Conservation (phyloP, 768 basidiomycete genomes). For the Rhizopogon salebrosus region DNA sequence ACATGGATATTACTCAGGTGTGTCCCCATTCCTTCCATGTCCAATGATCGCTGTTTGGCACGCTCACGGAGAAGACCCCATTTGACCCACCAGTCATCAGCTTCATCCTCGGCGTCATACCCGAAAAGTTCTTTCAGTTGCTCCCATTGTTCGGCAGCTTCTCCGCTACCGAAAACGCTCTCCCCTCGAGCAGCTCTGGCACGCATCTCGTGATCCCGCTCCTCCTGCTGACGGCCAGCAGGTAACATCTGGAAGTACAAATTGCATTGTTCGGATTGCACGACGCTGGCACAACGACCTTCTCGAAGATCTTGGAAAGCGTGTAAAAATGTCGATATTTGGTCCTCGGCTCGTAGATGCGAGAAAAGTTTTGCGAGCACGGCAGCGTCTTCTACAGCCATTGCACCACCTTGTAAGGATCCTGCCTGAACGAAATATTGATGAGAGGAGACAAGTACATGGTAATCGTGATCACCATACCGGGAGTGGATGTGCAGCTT, state of each 20-base stretch:
- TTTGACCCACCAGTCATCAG: slow-evolving; percentile 62
- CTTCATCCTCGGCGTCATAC: slow-evolving; percentile 50
- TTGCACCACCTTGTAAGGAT: slow-evolving; percentile 43
- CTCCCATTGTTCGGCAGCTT: slow-evolving; percentile 38
- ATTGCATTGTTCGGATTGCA: slow-evolving; percentile 41
- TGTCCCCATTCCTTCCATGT: slow-evolving; percentile 12
- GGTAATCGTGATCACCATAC: slow-evolving; percentile 26
- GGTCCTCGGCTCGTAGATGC: slow-evolving; percentile 38
- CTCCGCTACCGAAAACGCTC: slow-evolving; percentile 28
- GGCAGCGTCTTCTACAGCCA: slow-evolving; percentile 60
- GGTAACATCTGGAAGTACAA: slow-evolving; percentile 41
- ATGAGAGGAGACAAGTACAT: background rate
- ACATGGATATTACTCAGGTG: background rate
- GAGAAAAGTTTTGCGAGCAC: slow-evolving; percentile 56
- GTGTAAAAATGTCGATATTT: slow-evolving; percentile 45
- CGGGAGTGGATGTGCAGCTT: slow-evolving; percentile 54
- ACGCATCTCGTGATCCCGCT: slow-evolving; percentile 39
- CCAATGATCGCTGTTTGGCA: slow-evolving; percentile 20
- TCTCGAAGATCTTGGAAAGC: slow-evolving; percentile 58
- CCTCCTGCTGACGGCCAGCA: slow-evolving; percentile 36
- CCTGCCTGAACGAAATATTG: slow-evolving; percentile 36
- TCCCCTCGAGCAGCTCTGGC: slow-evolving; percentile 42
- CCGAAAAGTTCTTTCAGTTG: slow-evolving; percentile 43
- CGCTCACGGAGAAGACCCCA: slow-evolving; percentile 45
- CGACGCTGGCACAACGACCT: slow-evolving; percentile 41